These are phyloP conservation scores for Acacia acuminata DNA, from an alignment of 306 rosid genomes.

Conservation along the genomic window DNA sequence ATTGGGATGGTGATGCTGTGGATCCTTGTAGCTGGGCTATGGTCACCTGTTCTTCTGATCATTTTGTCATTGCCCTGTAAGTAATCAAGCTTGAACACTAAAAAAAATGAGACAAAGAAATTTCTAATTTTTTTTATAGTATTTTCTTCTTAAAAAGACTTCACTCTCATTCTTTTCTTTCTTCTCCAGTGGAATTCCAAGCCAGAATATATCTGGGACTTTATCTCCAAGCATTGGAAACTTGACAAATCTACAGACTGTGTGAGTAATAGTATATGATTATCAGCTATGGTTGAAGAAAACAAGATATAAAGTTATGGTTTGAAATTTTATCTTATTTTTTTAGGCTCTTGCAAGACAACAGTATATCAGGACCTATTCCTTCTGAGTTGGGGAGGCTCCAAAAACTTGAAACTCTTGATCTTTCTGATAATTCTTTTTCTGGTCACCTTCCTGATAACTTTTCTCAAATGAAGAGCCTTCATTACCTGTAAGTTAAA, in stretches of 20 bases:
- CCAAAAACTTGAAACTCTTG: constrained; percentile 75
- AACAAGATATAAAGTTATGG: background rate
- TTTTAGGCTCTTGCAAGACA: constrained; percentile 75
- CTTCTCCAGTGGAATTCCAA: constrained; percentile 82
- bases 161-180: background rate
- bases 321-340: constrained; percentile 16
- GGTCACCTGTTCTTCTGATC: constrained; percentile 90
- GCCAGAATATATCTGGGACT: constrained; percentile 81
- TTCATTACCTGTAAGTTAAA: constrained; percentile 75
- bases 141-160: background rate
- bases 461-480: constrained; percentile 67
- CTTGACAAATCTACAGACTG: constrained; percentile 72
- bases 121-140: background rate
- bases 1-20: constrained; percentile 87
- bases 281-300: background rate
- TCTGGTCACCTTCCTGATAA: constrained; percentile 68
- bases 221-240: constrained; percentile 85
- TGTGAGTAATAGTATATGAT: constrained; percentile 56
- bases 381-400: constrained; percentile 84
- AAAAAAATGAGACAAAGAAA: background rate
- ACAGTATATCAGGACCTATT: constrained; percentile 75
- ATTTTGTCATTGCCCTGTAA: constrained; percentile 67
- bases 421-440: constrained; percentile 82
- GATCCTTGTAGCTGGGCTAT: constrained; percentile 96
- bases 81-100: constrained; percentile 29